Percentiles rank a stretch among this genome's conserved stretches.
phyloP scores from a whole-genome alignment of 225 moss, liverwort and hornwort species.

The Pseudoscleropodium purum region DNA sequence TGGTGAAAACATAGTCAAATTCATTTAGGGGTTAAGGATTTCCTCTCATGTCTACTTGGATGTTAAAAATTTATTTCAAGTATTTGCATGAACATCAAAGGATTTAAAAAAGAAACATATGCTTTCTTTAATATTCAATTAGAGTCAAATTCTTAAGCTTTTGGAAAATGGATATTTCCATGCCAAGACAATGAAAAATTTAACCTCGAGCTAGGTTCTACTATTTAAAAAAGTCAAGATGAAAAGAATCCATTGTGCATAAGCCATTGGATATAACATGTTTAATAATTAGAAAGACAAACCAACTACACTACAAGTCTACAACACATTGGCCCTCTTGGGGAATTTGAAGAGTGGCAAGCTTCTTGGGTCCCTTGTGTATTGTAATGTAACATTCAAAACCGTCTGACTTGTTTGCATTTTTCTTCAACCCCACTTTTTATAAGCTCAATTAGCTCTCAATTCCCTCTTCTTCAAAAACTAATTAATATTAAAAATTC shows the following conservation, averaged over 20 bases:
- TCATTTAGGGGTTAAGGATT: neutral
- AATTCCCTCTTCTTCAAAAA: neutral
- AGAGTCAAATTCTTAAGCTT: neutral
- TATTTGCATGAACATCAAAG: neutral
- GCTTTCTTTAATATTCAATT: neutral
- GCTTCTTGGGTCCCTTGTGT: too few species aligned
- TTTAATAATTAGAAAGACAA: neutral
- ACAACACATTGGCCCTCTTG: neutral
- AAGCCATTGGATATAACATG: neutral
- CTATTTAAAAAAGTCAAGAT: neutral
- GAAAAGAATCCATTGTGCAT: neutral
- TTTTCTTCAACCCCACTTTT: accelerated
- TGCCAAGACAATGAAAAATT: too few species aligned
- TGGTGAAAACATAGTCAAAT: too few species aligned
- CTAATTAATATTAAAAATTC: neutral
- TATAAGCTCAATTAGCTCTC: accelerated
- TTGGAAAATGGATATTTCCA: neutral
- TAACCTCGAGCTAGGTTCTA: too few species aligned
- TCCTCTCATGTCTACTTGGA: neutral
- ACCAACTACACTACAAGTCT: neutral
- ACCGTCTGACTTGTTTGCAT: neutral
- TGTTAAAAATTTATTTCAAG: neutral
- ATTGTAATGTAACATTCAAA: neutral
- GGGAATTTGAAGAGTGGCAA: neutral
- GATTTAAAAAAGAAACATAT: neutral